Evolutionary conservation across 2,329 filamentous ascomycete genomes (phyloP).

Genomic region (Pseudogymnoascus sp.): DNA sequence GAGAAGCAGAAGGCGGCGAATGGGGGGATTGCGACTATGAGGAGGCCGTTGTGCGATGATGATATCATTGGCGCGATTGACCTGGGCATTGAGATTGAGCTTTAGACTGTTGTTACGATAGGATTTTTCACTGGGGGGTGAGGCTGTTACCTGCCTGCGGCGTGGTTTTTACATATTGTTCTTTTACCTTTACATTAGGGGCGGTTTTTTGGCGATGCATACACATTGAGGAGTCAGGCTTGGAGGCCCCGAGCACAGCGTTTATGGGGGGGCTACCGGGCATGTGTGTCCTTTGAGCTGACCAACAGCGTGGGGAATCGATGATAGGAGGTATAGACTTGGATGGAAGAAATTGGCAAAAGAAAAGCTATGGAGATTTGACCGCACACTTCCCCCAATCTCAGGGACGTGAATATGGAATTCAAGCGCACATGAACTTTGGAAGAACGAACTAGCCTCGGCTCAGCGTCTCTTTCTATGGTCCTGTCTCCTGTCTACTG

Average conservation of each 20-base stretch:
- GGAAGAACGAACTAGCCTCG: background rate
- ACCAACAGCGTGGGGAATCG: background rate
- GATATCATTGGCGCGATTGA: slow-evolving; percentile 87
- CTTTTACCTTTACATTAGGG: background rate
- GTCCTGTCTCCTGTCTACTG: background rate
- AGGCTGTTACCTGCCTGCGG: background rate
- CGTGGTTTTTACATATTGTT: background rate
- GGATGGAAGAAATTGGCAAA: background rate
- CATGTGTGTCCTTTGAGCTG: background rate
- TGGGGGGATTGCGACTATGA: slow-evolving; percentile 57
- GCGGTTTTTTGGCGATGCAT: background rate
- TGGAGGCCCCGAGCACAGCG: background rate
- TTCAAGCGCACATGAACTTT: background rate
- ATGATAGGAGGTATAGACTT: background rate
- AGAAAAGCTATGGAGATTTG: background rate
- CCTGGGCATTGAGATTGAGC: slow-evolving; percentile 81
- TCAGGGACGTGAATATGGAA: background rate
- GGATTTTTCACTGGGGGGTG: background rate
- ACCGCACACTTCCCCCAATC: background rate
- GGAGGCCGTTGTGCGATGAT: slow-evolving; percentile 78
- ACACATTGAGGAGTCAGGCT: background rate
- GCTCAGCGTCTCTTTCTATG: background rate
- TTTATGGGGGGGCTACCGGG: background rate
- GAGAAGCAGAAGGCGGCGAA: slow-evolving; percentile 28
- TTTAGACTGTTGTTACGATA: slow-evolving; percentile 14